Evolutionary conservation across 2,329 filamentous ascomycete species (phyloP).

Genomic region (Penicillium sumatraense): DNA sequence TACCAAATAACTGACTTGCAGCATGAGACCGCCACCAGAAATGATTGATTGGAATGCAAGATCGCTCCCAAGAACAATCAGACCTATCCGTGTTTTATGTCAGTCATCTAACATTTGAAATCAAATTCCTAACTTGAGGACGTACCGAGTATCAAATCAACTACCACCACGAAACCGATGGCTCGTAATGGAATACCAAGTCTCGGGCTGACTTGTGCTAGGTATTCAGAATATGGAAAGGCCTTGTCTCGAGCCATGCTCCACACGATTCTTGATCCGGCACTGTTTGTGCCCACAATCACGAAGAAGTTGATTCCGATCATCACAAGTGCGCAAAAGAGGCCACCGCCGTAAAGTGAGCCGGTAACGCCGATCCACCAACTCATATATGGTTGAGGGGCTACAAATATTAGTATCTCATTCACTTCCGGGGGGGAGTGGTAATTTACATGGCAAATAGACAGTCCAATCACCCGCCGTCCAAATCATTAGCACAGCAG

Average conservation of each 20-base stretch:
- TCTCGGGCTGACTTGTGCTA: background rate
- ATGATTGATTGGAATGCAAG: background rate
- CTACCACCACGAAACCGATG: background rate
- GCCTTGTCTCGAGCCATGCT: slow-evolving; percentile 1
- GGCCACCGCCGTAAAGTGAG: background rate
- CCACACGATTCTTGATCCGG: background rate
- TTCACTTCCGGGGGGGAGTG: background rate
- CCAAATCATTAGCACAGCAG: background rate
- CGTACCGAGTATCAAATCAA: background rate
- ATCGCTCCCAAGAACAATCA: background rate
- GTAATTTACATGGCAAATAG: background rate
- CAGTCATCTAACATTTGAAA: background rate
- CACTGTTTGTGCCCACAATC: background rate
- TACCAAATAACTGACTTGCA: background rate
- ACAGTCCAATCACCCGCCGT: background rate
- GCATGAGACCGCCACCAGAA: background rate
- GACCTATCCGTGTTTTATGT: background rate
- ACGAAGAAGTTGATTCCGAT: slow-evolving; percentile 1
- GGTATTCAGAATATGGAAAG: background rate
- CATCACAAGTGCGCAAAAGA: background rate
- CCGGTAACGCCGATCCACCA: slow-evolving; percentile 1
- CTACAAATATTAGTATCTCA: background rate
- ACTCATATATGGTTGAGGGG: background rate
- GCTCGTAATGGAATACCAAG: background rate
- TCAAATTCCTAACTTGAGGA: background rate